Percentiles rank a stretch among this genome's conserved stretches.
These are phyloP conservation scores for Phytopythium litorale DNA, from an alignment of 352 stramenopile species.

Conservation along the genomic window DNA sequence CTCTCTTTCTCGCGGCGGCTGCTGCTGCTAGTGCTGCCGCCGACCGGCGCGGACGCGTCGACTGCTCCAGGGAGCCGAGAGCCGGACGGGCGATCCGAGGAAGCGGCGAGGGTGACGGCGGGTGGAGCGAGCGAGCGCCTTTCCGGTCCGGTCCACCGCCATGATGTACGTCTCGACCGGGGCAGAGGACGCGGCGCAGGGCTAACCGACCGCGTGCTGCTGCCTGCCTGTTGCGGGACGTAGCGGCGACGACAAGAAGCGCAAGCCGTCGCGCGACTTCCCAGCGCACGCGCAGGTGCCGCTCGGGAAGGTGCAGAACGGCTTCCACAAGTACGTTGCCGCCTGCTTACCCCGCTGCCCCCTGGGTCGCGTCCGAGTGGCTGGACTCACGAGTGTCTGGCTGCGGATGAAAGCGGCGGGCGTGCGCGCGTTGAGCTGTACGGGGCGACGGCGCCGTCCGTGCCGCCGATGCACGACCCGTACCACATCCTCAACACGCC, in stretches of 20 bases:
- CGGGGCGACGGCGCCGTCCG: constrained; percentile 27
- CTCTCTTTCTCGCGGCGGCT: background rate
- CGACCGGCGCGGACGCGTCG: too few relatives aligned
- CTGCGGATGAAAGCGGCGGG: background rate
- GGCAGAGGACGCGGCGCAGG: background rate
- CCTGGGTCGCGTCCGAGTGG: background rate
- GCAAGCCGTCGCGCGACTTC: constrained; percentile 79
- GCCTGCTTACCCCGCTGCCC: background rate
- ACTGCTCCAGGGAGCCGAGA: too few relatives aligned
- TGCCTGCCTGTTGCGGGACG: background rate
- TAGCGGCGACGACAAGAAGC: constrained; percentile 74
- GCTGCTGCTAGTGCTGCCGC: too few relatives aligned
- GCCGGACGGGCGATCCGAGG: background rate
- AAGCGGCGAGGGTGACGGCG: background rate
- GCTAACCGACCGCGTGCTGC: background rate
- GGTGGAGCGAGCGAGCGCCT: too few relatives aligned
- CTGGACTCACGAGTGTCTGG: background rate
- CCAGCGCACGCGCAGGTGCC: constrained; percentile 67
- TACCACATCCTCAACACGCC: constrained; percentile 70
- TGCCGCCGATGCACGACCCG: constrained; percentile 74
- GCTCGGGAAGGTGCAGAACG: constrained; percentile 50
- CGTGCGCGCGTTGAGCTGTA: constrained; percentile 49
- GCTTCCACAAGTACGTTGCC: constrained; percentile 28
- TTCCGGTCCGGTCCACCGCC: background rate
- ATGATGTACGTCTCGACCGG: constrained; percentile 5